Base-by-base conservation (phyloP, 1,284 basidiomycete genomes). In the Rhizoctonia solani region DNA sequence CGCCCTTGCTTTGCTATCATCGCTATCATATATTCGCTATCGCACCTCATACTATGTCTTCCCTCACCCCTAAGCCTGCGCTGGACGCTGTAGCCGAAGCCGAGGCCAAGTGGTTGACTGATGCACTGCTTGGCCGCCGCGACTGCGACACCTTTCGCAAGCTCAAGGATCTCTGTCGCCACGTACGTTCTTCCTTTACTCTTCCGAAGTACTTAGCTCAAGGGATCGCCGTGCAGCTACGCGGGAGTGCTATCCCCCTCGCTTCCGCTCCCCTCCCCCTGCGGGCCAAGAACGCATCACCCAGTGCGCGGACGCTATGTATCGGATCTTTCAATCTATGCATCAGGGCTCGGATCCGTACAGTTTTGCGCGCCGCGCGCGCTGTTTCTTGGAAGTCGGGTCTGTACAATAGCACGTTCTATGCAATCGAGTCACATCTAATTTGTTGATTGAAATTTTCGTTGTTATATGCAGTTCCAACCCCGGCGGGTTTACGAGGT, bases 301-400 rank as follows among this genome's bases (percentile, higher is more conserved):
- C 37, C 9, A 39, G 37, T 16, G 8, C 37, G 8, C 16, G 37
- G 16, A 39, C 37, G 9, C 8, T 16, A 8, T 39, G 37, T 39
- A 8, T 39, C 37, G 16, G 37, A 39, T 8, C 37, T 39, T 39
- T 39, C 37, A 39, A 39, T 39, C 37, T 8, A 39, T 39, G 37
- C 9, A 39, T 39, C 16, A 39, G 8, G 37, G 8, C 9, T 8
- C 37, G 37, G 41, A 9, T n/a, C n/a, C n/a, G n/a, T n/a, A n/a
- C n/a, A n/a, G n/a, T n/a, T n/a, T n/a, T n/a, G n/a, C n/a, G n/a
- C n/a, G n/a, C n/a, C n/a, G n/a, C n/a, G n/a, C 56, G 16, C 49
- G 30, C 23, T 49, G 56, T 6, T 68, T 68, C 29, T 37, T 68
- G 23, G 67, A 68, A 25, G 41, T 68, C 42, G 67, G 67, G 67